phyloP scores from a whole-genome alignment of 352 stramenopile species.

The Globisporangium viniferum region DNA sequence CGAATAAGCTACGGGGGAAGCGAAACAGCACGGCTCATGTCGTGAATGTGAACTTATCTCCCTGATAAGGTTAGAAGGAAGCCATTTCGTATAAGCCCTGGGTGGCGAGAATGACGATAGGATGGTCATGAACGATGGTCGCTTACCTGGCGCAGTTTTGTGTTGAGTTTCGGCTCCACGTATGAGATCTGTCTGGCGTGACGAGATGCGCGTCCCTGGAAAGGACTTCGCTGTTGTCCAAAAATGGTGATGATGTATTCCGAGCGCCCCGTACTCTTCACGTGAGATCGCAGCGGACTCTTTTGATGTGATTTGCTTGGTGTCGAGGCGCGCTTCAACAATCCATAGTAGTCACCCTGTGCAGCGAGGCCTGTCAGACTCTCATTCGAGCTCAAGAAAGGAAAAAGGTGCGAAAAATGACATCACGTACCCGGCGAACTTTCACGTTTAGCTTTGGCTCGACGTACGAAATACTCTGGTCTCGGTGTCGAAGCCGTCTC shows the following conservation, averaged over 20 bases:
- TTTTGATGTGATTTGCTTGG: conserved; percentile 15
- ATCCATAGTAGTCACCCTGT: conserved; percentile 69
- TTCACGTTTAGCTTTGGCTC: conserved; percentile 66
- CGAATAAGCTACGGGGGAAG: conserved; percentile 4
- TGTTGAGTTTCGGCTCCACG: conserved; percentile 72
- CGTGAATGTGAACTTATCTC: conserved; percentile 78
- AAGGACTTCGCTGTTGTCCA: conserved; percentile 21
- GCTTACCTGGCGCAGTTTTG: conserved; percentile 72
- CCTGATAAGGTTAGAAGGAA: conserved; percentile 28
- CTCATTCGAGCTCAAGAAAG: background rate
- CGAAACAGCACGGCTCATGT: conserved; percentile 28
- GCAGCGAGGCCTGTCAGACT: background rate
- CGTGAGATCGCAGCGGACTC: conserved; percentile 15
- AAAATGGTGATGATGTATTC: conserved; percentile 18
- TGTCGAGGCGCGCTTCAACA: conserved; percentile 31
- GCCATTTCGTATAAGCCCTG: background rate
- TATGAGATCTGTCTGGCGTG: conserved; percentile 50
- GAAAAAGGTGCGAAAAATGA: background rate
- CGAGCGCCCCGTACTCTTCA: conserved; percentile 15
- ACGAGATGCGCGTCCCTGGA: conserved; percentile 26
- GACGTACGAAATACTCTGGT: conserved; percentile 41
- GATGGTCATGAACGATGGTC: background rate
- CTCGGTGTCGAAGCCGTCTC: conserved; percentile 39
- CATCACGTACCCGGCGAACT: conserved; percentile 39
- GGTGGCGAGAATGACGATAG: background rate